phyloP scores from a whole-genome alignment of 495 filamentous ascomycete genomes.

The Lentithecium fluviatile region DNA sequence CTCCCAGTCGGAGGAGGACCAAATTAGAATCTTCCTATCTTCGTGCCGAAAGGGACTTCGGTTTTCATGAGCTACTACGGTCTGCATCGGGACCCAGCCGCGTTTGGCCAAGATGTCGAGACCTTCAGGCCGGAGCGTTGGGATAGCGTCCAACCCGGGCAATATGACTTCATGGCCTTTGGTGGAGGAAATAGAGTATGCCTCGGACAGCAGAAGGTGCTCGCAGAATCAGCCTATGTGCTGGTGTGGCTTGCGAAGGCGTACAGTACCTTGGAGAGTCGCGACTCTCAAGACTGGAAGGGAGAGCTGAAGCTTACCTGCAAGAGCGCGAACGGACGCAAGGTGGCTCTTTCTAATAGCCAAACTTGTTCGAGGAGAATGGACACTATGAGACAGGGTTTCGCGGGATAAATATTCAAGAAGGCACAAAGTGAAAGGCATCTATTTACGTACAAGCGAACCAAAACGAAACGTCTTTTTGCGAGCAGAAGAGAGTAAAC shows the following conservation, averaged over 20 bases:
- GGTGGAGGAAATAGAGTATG: constrained; percentile 14
- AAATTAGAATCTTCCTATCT: constrained; percentile 2
- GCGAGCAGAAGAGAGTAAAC: too few relatives aligned
- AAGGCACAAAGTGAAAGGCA: too few relatives aligned
- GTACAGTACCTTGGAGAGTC: neutral
- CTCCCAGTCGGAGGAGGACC: constrained; percentile 10
- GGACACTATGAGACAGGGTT: too few relatives aligned
- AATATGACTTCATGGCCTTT: constrained; percentile 1
- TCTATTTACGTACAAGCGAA: too few relatives aligned
- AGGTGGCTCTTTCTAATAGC: neutral
- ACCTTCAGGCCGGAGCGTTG: constrained; percentile 1
- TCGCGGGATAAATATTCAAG: too few relatives aligned
- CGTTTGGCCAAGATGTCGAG: neutral
- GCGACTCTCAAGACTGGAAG: constrained; percentile 23
- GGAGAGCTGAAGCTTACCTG: constrained; percentile 31
- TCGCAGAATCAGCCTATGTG: neutral
- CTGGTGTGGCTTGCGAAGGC: neutral
- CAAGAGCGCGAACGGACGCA: constrained; percentile 33
- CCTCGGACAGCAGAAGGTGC: constrained; percentile 25
- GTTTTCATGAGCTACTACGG: constrained; percentile 5
- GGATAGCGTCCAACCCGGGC: neutral
- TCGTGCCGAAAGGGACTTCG: neutral
- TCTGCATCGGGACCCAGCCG: constrained; percentile 1
- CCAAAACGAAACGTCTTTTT: too few relatives aligned
- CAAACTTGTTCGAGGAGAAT: too few relatives aligned